Evolutionary conservation across 1,284 basidiomycete genomes (phyloP), one percentile per base, ranked within the genome.

Genomic region (Puccinia polysora): DNA sequence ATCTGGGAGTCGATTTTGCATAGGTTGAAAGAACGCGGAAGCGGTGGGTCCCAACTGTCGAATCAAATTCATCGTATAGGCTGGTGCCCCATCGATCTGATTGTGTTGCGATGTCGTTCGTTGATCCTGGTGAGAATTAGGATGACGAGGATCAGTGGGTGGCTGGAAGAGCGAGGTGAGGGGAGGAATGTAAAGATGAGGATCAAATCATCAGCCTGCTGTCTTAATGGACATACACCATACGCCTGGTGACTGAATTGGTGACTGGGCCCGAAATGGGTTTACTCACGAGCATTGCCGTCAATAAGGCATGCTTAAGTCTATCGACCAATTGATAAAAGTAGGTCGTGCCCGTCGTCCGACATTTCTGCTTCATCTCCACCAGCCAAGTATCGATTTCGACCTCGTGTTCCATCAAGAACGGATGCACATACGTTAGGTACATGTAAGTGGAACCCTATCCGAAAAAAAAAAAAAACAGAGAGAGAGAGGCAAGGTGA

Each of bases 371-470:
- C 56, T 72, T 72, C 18, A 62, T 53, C 28, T 72, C 70, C 53
- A 65, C 53, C 62, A 72, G 47, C 34, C 50, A 43, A 12, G 38
- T 43, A 56, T 72, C 70, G 30, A 72, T 72, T n/a, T 64, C 62
- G 2, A 43, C 36, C 52, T 72, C 70, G 47, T 72, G 70, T 50
- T 72, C 52, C 14, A 72, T 50, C 20, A 72, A 53, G 20, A 72
- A 65, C 15, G 70, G 70, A 32, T 72, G 70, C 14, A 72, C 30
- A 56, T 72, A 72, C 28, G 52, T 65, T 2, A 72, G 50, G 38
- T 72, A 72, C 7, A 72, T 43, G 50, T 64, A 72, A 34, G 70
- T 72, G 30, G 70, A 72, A n/a, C 70, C 70, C 65, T 68, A 23
- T 1, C 40, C 4, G 8, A 34, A 50, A 12, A 28, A 8, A 38